A percentile compares a stretch with the other conserved stretches of the same genome.
Conservation (phyloP, 1,139 yeast species). For the Taphrina communis region DNA sequence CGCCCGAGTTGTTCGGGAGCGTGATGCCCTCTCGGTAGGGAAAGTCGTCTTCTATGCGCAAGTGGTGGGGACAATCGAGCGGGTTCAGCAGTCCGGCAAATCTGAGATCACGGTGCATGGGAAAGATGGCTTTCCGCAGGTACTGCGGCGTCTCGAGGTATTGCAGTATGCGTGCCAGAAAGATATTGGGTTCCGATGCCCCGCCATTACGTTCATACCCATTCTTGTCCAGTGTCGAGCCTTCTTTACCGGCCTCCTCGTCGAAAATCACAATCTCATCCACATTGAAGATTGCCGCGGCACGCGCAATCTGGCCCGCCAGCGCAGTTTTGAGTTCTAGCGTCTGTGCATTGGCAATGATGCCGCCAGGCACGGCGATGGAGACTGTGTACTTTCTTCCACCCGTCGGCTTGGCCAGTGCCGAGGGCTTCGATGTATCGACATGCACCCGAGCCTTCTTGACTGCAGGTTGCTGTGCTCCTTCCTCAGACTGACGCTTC, state of each 20-base stretch:
- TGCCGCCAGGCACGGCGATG: constrained; percentile 43
- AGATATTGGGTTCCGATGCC: constrained; percentile 21
- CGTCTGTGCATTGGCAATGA: constrained; percentile 39
- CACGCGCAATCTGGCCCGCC: constrained; percentile 42
- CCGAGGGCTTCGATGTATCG: constrained; percentile 38
- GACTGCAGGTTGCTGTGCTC: not conserved
- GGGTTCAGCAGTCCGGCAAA: constrained; percentile 42
- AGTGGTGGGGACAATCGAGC: constrained; percentile 42
- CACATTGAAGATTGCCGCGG: constrained; percentile 39
- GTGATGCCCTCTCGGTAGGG: constrained; percentile 43
- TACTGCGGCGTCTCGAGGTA: constrained; percentile 44
- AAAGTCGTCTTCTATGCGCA: constrained; percentile 38
- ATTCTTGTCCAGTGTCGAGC: constrained; percentile 3
- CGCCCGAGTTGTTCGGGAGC: constrained; percentile 22
- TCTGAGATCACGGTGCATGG: constrained; percentile 40
- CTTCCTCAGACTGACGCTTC: constrained; percentile 13
- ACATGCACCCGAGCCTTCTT: constrained; percentile 19
- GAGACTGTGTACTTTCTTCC: constrained; percentile 37
- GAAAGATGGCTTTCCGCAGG: constrained; percentile 41
- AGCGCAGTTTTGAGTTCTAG: constrained; percentile 41
- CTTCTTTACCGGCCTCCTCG: constrained; percentile 33
- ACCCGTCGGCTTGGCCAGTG: constrained; percentile 26
- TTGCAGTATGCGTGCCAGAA: constrained; percentile 34
- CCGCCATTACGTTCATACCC: constrained; percentile 39
- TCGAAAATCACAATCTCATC: constrained; percentile 43